phyloP scores from a whole-genome alignment of 495 filamentous ascomycete species.

The Talaromyces liani region DNA sequence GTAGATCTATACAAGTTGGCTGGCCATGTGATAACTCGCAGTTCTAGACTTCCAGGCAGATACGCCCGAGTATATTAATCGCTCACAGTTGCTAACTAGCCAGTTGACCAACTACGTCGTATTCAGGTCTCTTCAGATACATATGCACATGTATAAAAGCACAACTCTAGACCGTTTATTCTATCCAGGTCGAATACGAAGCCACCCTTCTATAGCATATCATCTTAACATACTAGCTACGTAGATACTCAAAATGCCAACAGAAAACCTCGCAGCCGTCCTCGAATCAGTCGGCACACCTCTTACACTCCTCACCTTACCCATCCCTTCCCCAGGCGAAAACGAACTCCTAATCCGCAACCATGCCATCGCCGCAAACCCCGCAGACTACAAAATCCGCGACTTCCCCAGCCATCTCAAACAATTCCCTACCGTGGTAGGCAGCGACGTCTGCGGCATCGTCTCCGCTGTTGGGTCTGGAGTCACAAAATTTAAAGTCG shows the following conservation, averaged over 20 bases:
- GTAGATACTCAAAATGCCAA: background rate
- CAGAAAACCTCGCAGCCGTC: conserved; percentile 3
- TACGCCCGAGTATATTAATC: background rate
- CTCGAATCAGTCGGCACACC: background rate
- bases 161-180: background rate
- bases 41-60: background rate
- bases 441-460: conserved; percentile 33
- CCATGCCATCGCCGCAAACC: conserved; percentile 37
- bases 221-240: no score
- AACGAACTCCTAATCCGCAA: conserved; percentile 31
- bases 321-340: conserved; percentile 21
- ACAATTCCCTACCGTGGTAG: conserved; percentile 34
- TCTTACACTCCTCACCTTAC: background rate
- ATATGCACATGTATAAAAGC: background rate
- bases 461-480: conserved; percentile 26
- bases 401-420: conserved; percentile 14
- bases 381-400: conserved; percentile 25
- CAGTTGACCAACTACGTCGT: background rate
- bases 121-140: background rate
- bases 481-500: conserved; percentile 28
- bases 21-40: background rate
- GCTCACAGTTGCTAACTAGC: background rate
- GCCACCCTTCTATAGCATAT: no score
- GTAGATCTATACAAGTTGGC: background rate
- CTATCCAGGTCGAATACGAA: no score